Evolutionary conservation across 805 yeast species (phyloP).

Genomic region (Yarrowia osloensis): DNA sequence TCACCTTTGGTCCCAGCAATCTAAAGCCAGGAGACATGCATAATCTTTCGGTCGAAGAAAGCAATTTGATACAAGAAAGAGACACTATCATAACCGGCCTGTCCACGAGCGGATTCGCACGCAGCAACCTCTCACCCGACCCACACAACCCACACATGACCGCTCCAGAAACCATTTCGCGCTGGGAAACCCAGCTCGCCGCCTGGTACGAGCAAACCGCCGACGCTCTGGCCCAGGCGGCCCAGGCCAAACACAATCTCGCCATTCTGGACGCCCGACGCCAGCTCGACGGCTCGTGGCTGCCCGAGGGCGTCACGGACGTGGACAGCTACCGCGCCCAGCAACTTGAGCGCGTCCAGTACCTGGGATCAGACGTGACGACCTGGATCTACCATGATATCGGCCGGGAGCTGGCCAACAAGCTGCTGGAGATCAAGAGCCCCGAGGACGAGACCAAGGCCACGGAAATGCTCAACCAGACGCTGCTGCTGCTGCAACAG

Average conservation of each 20-base stretch:
- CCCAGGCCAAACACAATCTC: slow-evolving; percentile 22
- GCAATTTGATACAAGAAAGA: slow-evolving; percentile 2
- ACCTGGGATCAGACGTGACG: slow-evolving; percentile 14
- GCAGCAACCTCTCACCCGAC: neutral
- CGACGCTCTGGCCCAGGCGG: slow-evolving; percentile 15
- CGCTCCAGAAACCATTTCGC: slow-evolving; percentile 9
- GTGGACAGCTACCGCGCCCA: neutral
- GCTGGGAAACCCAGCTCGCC: slow-evolving; percentile 22
- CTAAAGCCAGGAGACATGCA: neutral
- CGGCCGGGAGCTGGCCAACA: slow-evolving; percentile 12
- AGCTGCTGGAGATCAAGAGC: slow-evolving; percentile 17
- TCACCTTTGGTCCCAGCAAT: slow-evolving; percentile 6
- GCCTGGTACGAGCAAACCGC: neutral
- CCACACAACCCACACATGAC: neutral
- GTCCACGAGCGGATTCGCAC: neutral
- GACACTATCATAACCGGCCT: neutral
- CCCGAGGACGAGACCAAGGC: slow-evolving; percentile 22
- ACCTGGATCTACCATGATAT: slow-evolving; percentile 28
- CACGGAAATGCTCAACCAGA: slow-evolving; percentile 22
- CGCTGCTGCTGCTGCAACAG: slow-evolving; percentile 7
- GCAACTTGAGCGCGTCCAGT: neutral
- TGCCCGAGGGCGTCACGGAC: slow-evolving; percentile 10
- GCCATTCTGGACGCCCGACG: slow-evolving; percentile 5
- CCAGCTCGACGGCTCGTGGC: slow-evolving; percentile 16
- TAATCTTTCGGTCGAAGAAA: slow-evolving; percentile 5